A percentile compares a stretch with the other conserved stretches of the same genome.
phyloP scores from a whole-genome alignment of 164 flowering plant genomes.

The Nymphaea thermarum region DNA sequence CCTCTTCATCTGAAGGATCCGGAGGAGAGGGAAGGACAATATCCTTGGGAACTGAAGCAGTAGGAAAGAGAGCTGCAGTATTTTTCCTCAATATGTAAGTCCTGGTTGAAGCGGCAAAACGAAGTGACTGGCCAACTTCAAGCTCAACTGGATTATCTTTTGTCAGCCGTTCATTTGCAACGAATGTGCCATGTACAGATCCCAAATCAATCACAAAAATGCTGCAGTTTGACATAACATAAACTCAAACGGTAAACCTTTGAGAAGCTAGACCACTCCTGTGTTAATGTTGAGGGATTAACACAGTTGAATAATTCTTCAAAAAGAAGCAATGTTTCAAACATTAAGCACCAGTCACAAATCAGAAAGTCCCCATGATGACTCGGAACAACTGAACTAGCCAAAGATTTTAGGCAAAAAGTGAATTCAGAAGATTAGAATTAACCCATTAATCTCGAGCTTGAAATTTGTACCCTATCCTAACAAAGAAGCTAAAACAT shows the following conservation, averaged over 20 bases:
- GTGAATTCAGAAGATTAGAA: no score
- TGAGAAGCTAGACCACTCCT: background rate
- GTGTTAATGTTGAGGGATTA: no score
- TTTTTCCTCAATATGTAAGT: conserved; percentile 71
- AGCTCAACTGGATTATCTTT: conserved; percentile 89
- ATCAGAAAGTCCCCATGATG: no score
- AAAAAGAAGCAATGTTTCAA: no score
- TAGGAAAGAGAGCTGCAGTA: conserved; percentile 72
- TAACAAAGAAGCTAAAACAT: no score
- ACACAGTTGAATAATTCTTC: no score
- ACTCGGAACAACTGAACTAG: no score
- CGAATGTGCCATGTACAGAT: conserved; percentile 97
- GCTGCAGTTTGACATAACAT: conserved; percentile 29
- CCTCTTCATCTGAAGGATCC: conserved; percentile 94
- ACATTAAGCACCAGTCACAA: no score
- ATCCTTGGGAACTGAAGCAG: conserved; percentile 50
- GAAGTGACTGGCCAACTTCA: conserved; percentile 88
- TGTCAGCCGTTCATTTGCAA: conserved; percentile 84
- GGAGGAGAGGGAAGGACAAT: conserved; percentile 72
- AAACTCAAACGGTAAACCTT: conserved; percentile 7
- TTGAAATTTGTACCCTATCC: no score
- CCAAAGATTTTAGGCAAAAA: no score
- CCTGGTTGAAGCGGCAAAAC: conserved; percentile 97
- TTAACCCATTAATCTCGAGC: no score
- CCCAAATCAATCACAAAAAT: conserved; percentile 92